Percentiles rank a stretch among this genome's conserved stretches.
These are phyloP conservation scores for Penicillium occitanis DNA, from an alignment of 2,329 filamentous ascomycete species.

Conservation along the genomic window DNA sequence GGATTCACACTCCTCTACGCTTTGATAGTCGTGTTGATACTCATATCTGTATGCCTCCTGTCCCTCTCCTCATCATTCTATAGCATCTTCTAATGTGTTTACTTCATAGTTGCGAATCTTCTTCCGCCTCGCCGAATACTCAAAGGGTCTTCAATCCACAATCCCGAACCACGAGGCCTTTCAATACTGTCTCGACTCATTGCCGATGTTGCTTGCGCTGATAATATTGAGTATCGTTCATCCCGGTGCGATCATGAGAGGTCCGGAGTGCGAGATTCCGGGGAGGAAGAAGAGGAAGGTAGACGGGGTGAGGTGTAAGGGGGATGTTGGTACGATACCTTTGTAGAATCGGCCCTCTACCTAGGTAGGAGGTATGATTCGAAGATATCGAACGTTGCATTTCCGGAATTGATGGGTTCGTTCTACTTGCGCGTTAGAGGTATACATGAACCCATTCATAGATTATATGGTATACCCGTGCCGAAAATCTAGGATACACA, in stretches of 20 bases:
- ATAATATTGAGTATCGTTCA: slow-evolving; percentile 48
- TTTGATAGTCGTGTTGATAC: background rate
- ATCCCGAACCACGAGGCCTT: slow-evolving; percentile 60
- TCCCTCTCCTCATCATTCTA: background rate
- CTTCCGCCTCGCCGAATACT: slow-evolving; percentile 61
- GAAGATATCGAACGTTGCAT: background rate
- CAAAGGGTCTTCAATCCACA: slow-evolving; percentile 54
- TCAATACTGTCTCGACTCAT: slow-evolving; percentile 53
- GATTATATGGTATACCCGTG: too few species aligned
- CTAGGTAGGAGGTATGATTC: background rate
- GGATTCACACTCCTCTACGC: slow-evolving; percentile 14
- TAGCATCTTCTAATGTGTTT: background rate
- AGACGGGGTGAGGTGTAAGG: background rate
- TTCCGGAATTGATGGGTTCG: background rate
- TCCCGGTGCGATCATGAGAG: slow-evolving; percentile 49
- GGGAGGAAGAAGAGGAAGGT: slow-evolving; percentile 15
- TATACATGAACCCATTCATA: background rate
- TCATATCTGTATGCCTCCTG: background rate
- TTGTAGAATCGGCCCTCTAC: background rate
- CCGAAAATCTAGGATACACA: background rate
- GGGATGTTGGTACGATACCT: background rate
- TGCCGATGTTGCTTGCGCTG: slow-evolving; percentile 56
- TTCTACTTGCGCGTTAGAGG: background rate
- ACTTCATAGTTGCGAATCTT: slow-evolving; percentile 54
- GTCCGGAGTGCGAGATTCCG: slow-evolving; percentile 49